Base-by-base conservation (phyloP, 352 stramenopile species). In the Pythium myriotylum region DNA sequence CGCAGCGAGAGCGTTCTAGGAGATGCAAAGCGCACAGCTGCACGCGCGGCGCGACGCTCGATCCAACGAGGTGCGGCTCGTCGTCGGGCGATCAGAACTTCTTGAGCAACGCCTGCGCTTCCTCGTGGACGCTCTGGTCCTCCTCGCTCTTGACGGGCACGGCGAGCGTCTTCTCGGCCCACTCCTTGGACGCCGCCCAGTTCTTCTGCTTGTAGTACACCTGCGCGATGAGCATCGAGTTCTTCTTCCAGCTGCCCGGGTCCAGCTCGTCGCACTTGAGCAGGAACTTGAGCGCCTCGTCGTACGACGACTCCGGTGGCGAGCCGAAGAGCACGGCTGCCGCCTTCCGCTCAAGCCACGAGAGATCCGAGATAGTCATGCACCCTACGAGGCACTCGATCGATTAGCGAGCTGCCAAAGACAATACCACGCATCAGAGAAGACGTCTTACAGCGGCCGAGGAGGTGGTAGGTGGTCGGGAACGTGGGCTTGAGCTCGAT, bases 261-360 rank as follows among this genome's bases (percentile, higher is more conserved):
- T 79, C 62, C 33, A 96, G 66, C 29, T 79, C 69, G 59, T 96
- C 86, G 42, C 79, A 92, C 67, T 94, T 77, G 17, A 90, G 64
- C 41, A 96, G 74, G 55, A 86, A 92, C 40, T 46, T 57, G 14
- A 96, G 68, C 29, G 88, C 84, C 49, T 96, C 85, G 37, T 93
- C 75, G 60, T 94, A 96, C 32, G 86, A 88, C 5, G 86, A 90
- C 57, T 87, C 71, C 13, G 88, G 88, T 14, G 88, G 88, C 22
- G 86, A 74, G 22, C 85, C 86, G 46, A 95, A 96, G 17, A 96
- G 70, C 55, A 91, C 81, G 4, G 81, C 74, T 4, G 86, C 88
- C 1, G 89, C 79, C 62, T 94, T 92, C 59, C 86, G 84, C 72
- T 93, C 81, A 39, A 95, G 67, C 88, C 88, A 96, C 62, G 79